Percentiles rank a stretch among this genome's conserved stretches.
phyloP scores from a whole-genome alignment of 108 stramenopile species.

The Schizochytrium sp. region DNA sequence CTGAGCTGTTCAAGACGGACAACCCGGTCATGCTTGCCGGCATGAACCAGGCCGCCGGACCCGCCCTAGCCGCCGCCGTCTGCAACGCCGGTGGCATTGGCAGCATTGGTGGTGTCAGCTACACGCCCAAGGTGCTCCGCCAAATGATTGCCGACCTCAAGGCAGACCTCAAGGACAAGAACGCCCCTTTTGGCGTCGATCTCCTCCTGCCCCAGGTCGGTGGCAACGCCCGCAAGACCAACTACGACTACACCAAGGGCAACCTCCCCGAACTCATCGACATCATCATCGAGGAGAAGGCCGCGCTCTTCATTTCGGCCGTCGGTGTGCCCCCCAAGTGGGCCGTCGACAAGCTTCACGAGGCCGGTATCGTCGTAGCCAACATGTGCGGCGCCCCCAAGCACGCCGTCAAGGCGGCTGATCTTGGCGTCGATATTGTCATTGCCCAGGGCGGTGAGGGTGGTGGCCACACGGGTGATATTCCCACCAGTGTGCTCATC shows the following conservation, averaged over 20 bases:
- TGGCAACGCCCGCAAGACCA: neutral
- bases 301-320: constrained; percentile 3
- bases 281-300: neutral
- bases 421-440: constrained; percentile 8
- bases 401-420: neutral
- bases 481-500: neutral
- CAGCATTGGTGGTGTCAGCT: neutral
- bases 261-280: neutral
- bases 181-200: constrained; percentile 5
- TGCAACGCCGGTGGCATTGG: neutral
- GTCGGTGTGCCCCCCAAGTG: constrained; percentile 19
- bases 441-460: constrained; percentile 7
- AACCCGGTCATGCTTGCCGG: constrained; percentile 8
- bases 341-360: constrained; percentile 15
- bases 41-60: neutral
- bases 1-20: neutral
- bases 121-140: neutral
- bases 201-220: neutral
- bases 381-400: constrained; percentile 15
- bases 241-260: constrained; percentile 13
- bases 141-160: neutral
- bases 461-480: constrained; percentile 21
- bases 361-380: neutral
- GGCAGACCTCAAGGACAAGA: neutral
- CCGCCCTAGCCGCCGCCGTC: neutral